Base-by-base conservation (phyloP, 2,329 filamentous ascomycete genomes). In the Thermochaetoides dissita region DNA sequence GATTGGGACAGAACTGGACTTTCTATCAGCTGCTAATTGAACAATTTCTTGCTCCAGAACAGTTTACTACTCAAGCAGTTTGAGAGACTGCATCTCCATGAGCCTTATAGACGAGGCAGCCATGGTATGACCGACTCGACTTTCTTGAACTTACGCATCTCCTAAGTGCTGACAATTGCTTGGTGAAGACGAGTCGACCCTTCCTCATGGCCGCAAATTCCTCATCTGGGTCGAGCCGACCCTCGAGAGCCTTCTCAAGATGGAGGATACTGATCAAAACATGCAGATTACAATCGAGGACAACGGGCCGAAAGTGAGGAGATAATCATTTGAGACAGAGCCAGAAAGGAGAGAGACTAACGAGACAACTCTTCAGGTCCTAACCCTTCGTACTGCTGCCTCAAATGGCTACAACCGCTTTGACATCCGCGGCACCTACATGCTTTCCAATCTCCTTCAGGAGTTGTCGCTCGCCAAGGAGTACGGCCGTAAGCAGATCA, bases 281-380 rank as follows among this genome's bases (percentile, higher is more conserved):
- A 84, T 86, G 71, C 88, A 96, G 62, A 98, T 98, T 60, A 98
- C 91, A 30, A 94, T 96, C 54, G 91, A 96, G 57, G 91, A 98
- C 63, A 74, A 76, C 49, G 91, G 91, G 0, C 89, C 91, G 39
- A 98, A 96, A 72, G 84, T 82, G 60, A 49, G 57, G 36, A 11
- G 38, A 33, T 3, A 10, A 10, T 10, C 3, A 8, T 10, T 6
- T 3, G 7, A 41, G 10, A 10, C n/a, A 24, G n/a, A 30, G 28
- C 17, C 10, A 29, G 7, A 33, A 31, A 34, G 32, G 29, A 41
- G 37, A 35, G n/a, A 30, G 28, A 29, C 33, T 46, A 17, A 42
- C 41, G 17, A 8, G 12, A 11, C 10, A 17, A 3, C 31, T 7
- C 6, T 6, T 7, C 51, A 84, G 81, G 81, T 86, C 37, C 72